These are phyloP conservation scores for Mortierella sp. DNA, from an alignment of 371 early-diverging fungal species.

Conservation along the genomic window DNA sequence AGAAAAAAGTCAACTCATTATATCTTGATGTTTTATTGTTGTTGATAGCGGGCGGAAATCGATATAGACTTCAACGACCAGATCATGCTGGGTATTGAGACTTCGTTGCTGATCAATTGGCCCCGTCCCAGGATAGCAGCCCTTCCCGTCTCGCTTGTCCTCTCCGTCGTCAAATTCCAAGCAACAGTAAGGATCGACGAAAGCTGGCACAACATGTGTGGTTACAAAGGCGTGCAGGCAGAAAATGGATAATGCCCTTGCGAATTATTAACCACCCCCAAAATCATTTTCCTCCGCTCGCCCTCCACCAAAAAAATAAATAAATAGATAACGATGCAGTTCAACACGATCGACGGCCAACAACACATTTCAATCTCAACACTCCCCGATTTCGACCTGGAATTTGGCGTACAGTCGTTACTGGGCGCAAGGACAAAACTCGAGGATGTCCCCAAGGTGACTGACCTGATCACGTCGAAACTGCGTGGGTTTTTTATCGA, in stretches of 20 bases:
- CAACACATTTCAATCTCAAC: slow-evolving; percentile 75
- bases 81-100: slow-evolving; percentile 83
- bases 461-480: slow-evolving; percentile 83
- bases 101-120: slow-evolving; percentile 92
- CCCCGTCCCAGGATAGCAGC: slow-evolving; percentile 89
- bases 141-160: slow-evolving; percentile 87
- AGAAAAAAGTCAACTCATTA: too few species aligned
- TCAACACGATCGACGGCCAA: slow-evolving; percentile 62
- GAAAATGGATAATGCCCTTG: not conserved
- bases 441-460: slow-evolving; percentile 93
- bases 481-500: slow-evolving; percentile 79
- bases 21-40: not conserved
- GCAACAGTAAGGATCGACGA: slow-evolving; percentile 74
- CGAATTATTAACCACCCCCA: not conserved
- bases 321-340: slow-evolving; percentile 70
- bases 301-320: slow-evolving; percentile 32
- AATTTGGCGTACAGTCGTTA: slow-evolving; percentile 88
- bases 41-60: slow-evolving; percentile 76
- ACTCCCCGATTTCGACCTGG: slow-evolving; percentile 82
- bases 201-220: not conserved
- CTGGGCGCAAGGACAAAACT: slow-evolving; percentile 95
- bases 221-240: not conserved
- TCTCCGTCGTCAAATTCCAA: slow-evolving; percentile 88
- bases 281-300: not conserved
- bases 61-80: slow-evolving; percentile 87